Evolutionary conservation across 2,329 filamentous ascomycete species (phyloP).

Genomic region (Waltergamsia citrina): DNA sequence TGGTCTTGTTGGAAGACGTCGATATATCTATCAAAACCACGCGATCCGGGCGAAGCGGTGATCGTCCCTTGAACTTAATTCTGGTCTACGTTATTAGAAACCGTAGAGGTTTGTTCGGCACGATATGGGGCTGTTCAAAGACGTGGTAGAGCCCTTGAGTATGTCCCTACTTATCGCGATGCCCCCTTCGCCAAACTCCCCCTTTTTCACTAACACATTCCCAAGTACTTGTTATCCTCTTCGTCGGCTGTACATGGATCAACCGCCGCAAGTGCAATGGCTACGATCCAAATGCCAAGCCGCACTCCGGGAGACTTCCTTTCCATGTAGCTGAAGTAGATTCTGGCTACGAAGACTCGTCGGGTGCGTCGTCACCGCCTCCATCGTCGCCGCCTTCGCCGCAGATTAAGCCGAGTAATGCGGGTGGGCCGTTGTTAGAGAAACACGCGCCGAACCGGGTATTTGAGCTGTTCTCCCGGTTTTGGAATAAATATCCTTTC

Average conservation of each 20-base stretch:
- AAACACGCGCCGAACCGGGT: too few species aligned
- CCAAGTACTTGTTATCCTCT: constrained; percentile 1
- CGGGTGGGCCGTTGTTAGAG: too few species aligned
- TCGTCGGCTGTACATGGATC: not conserved
- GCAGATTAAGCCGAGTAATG: not conserved
- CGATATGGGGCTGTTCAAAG: not conserved
- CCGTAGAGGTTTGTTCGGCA: not conserved
- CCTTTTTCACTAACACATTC: not conserved
- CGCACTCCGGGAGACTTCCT: not conserved
- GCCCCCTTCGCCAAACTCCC: not conserved
- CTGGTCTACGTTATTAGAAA: constrained; percentile 5
- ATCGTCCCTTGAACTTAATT: constrained; percentile 4
- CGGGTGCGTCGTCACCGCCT: constrained; percentile 5
- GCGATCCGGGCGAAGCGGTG: too few species aligned
- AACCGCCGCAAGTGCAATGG: constrained; percentile 1
- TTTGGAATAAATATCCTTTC: constrained; percentile 20
- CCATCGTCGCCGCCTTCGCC: constrained; percentile 6
- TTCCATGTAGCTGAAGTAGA: too few species aligned
- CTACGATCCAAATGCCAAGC: not conserved
- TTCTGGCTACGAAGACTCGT: not conserved
- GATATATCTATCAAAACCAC: too few species aligned
- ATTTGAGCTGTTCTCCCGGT: constrained; percentile 8
- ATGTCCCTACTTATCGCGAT: too few species aligned
- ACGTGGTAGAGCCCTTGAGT: constrained; percentile 1
- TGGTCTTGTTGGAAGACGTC: too few species aligned